These are phyloP conservation scores for Chlorella sp. DNA, from an alignment of 139 green algal genomes.

Conservation along the genomic window DNA sequence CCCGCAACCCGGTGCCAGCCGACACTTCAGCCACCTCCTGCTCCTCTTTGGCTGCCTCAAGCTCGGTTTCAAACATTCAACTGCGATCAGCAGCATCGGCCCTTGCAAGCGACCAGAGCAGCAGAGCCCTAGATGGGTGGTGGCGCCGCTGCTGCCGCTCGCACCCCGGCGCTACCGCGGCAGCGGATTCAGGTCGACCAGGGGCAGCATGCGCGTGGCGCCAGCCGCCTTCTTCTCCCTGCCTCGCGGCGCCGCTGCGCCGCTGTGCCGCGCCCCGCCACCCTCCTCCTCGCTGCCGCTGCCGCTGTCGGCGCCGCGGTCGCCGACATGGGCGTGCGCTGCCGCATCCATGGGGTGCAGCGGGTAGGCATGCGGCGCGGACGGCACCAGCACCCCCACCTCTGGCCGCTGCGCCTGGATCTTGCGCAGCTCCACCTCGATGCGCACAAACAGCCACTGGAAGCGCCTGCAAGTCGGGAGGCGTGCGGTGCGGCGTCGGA, in stretches of 20 bases:
- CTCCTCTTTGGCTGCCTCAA: too few species aligned
- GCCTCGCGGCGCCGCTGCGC: neutral
- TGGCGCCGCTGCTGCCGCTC: neutral
- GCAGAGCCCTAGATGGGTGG: too few species aligned
- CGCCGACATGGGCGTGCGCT: slow-evolving; percentile 6
- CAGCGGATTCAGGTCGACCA: too few species aligned
- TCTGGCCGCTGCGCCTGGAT: slow-evolving; percentile 44
- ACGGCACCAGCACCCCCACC: slow-evolving; percentile 25
- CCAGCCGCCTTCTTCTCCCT: neutral
- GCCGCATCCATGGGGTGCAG: neutral
- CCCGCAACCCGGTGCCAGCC: too few species aligned
- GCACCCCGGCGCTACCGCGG: neutral
- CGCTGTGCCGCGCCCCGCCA: neutral
- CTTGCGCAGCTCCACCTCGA: slow-evolving; percentile 91
- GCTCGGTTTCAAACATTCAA: too few species aligned
- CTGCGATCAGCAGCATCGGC: too few species aligned
- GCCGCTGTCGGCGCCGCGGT: neutral
- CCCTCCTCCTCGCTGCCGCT: slow-evolving; percentile 11
- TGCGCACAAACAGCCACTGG: slow-evolving; percentile 91
- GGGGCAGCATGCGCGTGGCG: too few species aligned
- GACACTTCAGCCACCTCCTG: too few species aligned
- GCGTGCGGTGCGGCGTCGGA: neutral
- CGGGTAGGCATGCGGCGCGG: neutral
- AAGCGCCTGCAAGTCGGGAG: slow-evolving; percentile 62
- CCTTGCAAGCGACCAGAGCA: too few species aligned